Base-by-base conservation (phyloP, 2,329 filamentous ascomycete species). In the Knoxdaviesia proteae region DNA sequence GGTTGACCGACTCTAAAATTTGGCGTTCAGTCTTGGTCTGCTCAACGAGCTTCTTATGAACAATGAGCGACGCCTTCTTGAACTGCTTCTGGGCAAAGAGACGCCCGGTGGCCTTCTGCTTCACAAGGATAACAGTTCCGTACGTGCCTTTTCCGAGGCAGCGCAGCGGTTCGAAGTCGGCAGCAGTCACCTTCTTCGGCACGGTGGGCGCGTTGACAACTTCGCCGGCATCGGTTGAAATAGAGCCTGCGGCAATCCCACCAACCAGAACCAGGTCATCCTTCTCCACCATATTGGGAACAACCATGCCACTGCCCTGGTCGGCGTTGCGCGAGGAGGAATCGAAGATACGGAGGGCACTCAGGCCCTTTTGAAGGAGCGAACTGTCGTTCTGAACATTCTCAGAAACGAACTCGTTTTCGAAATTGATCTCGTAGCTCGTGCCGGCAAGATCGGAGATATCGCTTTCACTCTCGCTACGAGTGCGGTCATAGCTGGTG, bases 1-100 rank as follows among this genome's bases (percentile, higher is more conserved):
- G 74, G 60, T 92, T 96, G 58, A 98, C 84, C 46, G 83, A 92
- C 63, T 98, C 90, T 42, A 98, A 69, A 43, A 98, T 94, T 52
- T 80, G 78, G 41, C 90, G 81, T 63, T 98, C 90, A 2, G 88
- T 96, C 68, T 92, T 94, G 45, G 90, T 96, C 64, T 96, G 90
- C 62, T 96, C 87, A 41, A 98, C 76, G 33, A 96, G 72, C 58
- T 87, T 86, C 68, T 94, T 94, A 61, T 94, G 87, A 36, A 98
- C 84, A 1, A 87, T 84, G 42, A 98, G 66, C 6, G 86, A 93
- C 0, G 92, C 90, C 62, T 98, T 98, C 58, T 88, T 90, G 62
- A 98, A 90, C 61, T 96, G 88, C 65, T 98, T 98, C 64, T 98
- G 92, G 1, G 90, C 92, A 54, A 87, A 98, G 5, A 98, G 71